A percentile compares a stretch with the other conserved stretches of the same genome.
These are phyloP conservation scores for Meredithiella fracta DNA, from an alignment of 2,329 filamentous ascomycete genomes.

Conservation along the genomic window DNA sequence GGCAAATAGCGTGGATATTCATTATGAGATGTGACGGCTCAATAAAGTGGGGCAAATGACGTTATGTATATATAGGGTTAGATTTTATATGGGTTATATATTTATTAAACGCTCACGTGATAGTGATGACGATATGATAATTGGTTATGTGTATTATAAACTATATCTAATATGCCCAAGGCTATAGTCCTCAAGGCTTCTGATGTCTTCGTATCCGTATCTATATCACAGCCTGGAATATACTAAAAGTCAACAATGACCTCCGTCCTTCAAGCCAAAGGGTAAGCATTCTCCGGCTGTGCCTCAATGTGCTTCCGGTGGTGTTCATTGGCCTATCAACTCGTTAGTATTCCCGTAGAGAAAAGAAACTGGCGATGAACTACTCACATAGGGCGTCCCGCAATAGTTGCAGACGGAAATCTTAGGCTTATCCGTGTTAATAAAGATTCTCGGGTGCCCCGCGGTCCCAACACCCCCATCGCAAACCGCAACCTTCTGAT, in stretches of 20 bases:
- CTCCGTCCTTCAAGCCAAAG: constrained; percentile 37
- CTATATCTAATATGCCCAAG: background rate
- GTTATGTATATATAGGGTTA: background rate
- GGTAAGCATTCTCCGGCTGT: constrained; percentile 64
- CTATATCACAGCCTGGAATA: constrained; percentile 1
- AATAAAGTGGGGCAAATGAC: background rate
- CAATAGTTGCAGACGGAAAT: constrained; percentile 86
- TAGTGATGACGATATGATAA: background rate
- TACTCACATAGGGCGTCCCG: constrained; percentile 72
- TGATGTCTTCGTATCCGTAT: constrained; percentile 2
- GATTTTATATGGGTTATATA: background rate
- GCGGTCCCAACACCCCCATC: constrained; percentile 82
- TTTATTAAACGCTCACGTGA: no score
- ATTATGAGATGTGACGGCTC: background rate
- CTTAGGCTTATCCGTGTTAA: constrained; percentile 95
- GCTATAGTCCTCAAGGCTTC: background rate
- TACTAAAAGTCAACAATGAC: background rate
- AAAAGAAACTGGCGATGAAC: background rate
- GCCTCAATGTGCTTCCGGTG: constrained; percentile 73
- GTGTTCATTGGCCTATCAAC: constrained; percentile 65
- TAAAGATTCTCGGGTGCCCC: constrained; percentile 86
- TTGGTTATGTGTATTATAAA: background rate
- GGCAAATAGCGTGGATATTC: background rate
- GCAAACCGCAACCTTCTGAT: constrained; percentile 66
- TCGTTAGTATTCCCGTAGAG: constrained; percentile 12